Conservation (phyloP, 1,139 yeast species). For the Yamadazyma aaseri region DNA sequence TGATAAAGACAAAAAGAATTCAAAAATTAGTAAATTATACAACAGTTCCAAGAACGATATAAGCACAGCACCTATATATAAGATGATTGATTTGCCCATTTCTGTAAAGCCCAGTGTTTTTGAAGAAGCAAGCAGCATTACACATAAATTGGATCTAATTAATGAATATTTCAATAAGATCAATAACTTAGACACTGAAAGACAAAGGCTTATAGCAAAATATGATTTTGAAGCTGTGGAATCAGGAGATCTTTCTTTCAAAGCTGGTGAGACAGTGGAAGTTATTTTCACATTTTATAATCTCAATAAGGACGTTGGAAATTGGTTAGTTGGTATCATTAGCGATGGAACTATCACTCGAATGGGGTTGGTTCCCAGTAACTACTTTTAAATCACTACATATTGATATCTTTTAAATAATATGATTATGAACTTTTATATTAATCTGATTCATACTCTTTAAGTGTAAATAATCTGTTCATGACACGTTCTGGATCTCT, state of each 20-base stretch:
- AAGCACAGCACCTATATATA: constrained; percentile 27
- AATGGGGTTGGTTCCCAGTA: constrained; percentile 43
- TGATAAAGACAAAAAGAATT: constrained; percentile 20
- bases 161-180: constrained; percentile 24
- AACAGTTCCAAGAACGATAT: constrained; percentile 38
- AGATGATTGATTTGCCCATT: constrained; percentile 3
- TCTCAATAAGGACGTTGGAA: constrained; percentile 22
- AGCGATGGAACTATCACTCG: constrained; percentile 21
- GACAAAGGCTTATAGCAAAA: constrained; percentile 22
- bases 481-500: constrained; percentile 41
- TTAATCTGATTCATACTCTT: constrained; percentile 31
- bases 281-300: constrained; percentile 34
- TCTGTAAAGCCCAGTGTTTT: constrained; percentile 10
- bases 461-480: constrained; percentile 36
- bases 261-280: constrained; percentile 34
- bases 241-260: constrained; percentile 43
- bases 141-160: constrained; percentile 28
- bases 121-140: constrained; percentile 18
- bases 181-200: constrained; percentile 9
- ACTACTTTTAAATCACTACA: too few relatives aligned
- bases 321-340: constrained; percentile 38
- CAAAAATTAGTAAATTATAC: constrained; percentile 30
- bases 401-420: constrained; percentile 5
- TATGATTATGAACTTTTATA: background rate
- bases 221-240: constrained; percentile 31